A percentile compares a stretch with the other conserved stretches of the same genome.
These are phyloP conservation scores for Anthoceros angustus DNA, from an alignment of 225 moss, liverwort and hornwort genomes.

Conservation along the genomic window DNA sequence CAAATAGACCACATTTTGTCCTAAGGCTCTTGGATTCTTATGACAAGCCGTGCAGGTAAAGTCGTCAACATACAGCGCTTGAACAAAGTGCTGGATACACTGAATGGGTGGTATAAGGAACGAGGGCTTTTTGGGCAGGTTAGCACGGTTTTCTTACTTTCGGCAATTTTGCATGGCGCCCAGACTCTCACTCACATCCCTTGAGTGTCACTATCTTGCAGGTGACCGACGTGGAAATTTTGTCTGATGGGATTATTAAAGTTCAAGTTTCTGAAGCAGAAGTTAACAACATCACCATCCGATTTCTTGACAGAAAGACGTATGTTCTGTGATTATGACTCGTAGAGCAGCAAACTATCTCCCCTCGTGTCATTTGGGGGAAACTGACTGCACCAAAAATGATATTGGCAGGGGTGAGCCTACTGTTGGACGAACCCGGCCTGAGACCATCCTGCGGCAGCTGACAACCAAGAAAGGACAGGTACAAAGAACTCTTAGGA, in stretches of 20 bases:
- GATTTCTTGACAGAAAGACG: slow-evolving; percentile 97
- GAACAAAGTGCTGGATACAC: slow-evolving; percentile 69
- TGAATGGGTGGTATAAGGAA: slow-evolving; percentile 95
- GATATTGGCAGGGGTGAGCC: slow-evolving; percentile 63
- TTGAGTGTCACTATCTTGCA: slow-evolving; percentile 12
- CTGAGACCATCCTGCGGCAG: slow-evolving; percentile 85
- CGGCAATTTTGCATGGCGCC: neutral
- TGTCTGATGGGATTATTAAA: slow-evolving; percentile 75
- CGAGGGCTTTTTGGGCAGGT: slow-evolving; percentile 92
- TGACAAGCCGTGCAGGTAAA: slow-evolving; percentile 48
- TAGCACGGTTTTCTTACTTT: neutral
- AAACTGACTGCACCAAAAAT: slow-evolving; percentile 5
- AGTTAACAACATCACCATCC: slow-evolving; percentile 86
- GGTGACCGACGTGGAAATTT: slow-evolving; percentile 94
- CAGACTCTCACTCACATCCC: neutral
- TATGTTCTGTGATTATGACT: slow-evolving; percentile 18
- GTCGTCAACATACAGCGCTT: slow-evolving; percentile 95
- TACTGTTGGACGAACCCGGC: slow-evolving; percentile 83
- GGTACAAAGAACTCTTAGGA: slow-evolving; percentile 16
- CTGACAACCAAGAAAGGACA: slow-evolving; percentile 98
- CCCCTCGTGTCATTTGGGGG: neutral
- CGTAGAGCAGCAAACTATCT: neutral
- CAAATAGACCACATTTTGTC: neutral
- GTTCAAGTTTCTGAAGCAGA: slow-evolving; percentile 96
- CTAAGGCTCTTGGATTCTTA: slow-evolving; percentile 6